These are phyloP conservation scores for Cucumis cinereus DNA, from an alignment of 306 rosid species.

Conservation along the genomic window DNA sequence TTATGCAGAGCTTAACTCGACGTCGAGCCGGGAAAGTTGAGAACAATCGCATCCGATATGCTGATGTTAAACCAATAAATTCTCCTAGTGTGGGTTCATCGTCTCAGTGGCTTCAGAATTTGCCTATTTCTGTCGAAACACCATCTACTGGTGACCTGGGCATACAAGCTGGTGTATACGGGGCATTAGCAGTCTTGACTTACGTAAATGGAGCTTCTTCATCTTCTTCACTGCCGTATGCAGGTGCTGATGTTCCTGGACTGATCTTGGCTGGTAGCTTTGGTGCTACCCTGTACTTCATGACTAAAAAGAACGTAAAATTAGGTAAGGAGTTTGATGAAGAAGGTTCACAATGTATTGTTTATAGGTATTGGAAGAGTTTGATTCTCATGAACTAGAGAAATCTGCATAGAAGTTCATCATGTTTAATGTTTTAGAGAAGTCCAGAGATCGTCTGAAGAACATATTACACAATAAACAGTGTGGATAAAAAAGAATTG, in stretches of 20 bases:
- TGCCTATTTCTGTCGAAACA: constrained; percentile 59
- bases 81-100: constrained; percentile 38
- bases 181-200: constrained; percentile 77
- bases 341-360: background rate
- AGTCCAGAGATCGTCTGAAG: background rate
- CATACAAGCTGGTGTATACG: constrained; percentile 87
- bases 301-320: constrained; percentile 83
- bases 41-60: constrained; percentile 64
- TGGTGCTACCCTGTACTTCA: constrained; percentile 94
- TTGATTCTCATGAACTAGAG: constrained; percentile 2
- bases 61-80: constrained; percentile 80
- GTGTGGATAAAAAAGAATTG: background rate
- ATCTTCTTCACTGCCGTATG: constrained; percentile 36
- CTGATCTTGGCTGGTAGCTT: constrained; percentile 97
- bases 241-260: constrained; percentile 85
- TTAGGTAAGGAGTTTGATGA: constrained; percentile 42
- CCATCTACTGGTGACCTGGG: constrained; percentile 72
- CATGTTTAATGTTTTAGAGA: background rate
- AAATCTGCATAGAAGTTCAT: background rate
- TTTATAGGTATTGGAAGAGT: constrained; percentile 10
- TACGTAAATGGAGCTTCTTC: constrained; percentile 56
- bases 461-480: background rate
- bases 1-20: constrained; percentile 82
- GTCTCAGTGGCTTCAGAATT: constrained; percentile 76
- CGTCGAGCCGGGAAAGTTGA: constrained; percentile 86